A percentile compares a stretch with the other conserved stretches of the same genome.
phyloP scores from a whole-genome alignment of 768 basidiomycete species.

The Boletus bicolor region DNA sequence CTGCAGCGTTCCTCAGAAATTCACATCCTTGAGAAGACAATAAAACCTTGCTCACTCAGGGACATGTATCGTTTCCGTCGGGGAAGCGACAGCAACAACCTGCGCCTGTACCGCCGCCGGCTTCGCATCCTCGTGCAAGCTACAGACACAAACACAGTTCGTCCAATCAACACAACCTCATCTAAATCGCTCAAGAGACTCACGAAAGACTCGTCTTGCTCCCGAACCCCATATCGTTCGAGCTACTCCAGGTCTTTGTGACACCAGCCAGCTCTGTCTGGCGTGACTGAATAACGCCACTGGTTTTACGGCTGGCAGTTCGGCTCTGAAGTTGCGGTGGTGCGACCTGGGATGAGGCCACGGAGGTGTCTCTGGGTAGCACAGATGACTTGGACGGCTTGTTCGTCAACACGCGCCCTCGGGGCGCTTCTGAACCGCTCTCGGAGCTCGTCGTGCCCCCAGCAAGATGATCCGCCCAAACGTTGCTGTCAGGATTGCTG shows the following conservation, averaged over 20 bases:
- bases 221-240: slow-evolving; percentile 22
- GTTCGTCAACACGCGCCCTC: slow-evolving; percentile 17
- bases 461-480: slow-evolving; percentile 28
- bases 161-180: neutral
- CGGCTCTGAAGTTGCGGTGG: slow-evolving; percentile 18
- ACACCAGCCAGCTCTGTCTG: slow-evolving; percentile 31
- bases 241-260: slow-evolving; percentile 32
- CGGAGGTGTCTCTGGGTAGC: slow-evolving; percentile 25
- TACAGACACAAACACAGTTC: slow-evolving; percentile 1
- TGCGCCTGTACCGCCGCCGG: slow-evolving; percentile 9
- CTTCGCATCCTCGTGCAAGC: slow-evolving; percentile 27
- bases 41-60: slow-evolving; percentile 24
- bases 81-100: slow-evolving; percentile 16
- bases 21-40: neutral
- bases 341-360: slow-evolving; percentile 23
- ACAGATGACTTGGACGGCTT: slow-evolving; percentile 25
- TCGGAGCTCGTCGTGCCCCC: slow-evolving; percentile 10
- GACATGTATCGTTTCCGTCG: slow-evolving; percentile 29
- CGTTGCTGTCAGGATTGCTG: slow-evolving; percentile 21
- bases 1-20: slow-evolving; percentile 8
- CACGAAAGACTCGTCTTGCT: slow-evolving; percentile 18
- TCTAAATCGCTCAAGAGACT: slow-evolving; percentile 4
- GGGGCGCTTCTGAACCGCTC: slow-evolving; percentile 18
- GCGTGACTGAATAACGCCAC: slow-evolving; percentile 21
- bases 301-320: slow-evolving; percentile 27